Percentiles rank a stretch among this genome's conserved stretches.
Conservation (phyloP, 768 basidiomycete species). For the Hortiboletus flavorubellus region DNA sequence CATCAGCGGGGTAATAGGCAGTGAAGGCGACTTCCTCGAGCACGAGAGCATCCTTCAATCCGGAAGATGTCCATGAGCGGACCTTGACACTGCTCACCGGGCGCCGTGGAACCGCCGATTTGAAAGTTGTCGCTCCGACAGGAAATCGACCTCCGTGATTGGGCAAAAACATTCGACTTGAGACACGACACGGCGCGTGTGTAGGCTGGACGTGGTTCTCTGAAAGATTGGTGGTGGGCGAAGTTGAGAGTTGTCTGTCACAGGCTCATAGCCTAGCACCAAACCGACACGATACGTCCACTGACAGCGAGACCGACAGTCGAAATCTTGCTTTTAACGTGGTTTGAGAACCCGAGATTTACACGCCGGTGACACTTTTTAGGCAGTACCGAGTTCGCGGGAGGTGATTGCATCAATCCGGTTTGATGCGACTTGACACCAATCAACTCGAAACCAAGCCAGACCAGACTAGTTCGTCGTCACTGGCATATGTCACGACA, state of each 20-base stretch:
- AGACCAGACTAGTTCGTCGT: too few species aligned
- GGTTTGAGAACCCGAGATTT: neutral
- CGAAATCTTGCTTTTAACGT: neutral
- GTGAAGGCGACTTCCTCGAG: conserved; percentile 65
- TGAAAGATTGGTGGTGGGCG: neutral
- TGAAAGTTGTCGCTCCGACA: conserved; percentile 60
- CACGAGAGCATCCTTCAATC: conserved; percentile 41
- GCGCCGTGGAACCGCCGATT: conserved; percentile 40
- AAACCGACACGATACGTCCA: neutral
- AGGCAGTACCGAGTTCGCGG: too few species aligned
- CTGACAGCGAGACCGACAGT: neutral
- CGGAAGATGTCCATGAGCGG: conserved; percentile 21
- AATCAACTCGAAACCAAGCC: too few species aligned
- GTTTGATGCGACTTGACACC: too few species aligned
- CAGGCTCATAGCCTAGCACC: too few species aligned
- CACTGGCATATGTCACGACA: too few species aligned
- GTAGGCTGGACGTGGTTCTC: too few species aligned
- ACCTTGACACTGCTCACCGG: conserved; percentile 43
- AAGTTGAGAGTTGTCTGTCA: neutral
- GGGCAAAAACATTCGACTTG: conserved; percentile 40
- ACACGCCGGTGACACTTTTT: neutral
- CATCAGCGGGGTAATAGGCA: conserved; percentile 60
- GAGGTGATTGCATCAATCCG: too few species aligned
- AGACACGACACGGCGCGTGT: neutral
- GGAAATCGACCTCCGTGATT: conserved; percentile 44